phyloP scores from a whole-genome alignment of 2,329 filamentous ascomycete species.

The Aspergillus sclerotialis region DNA sequence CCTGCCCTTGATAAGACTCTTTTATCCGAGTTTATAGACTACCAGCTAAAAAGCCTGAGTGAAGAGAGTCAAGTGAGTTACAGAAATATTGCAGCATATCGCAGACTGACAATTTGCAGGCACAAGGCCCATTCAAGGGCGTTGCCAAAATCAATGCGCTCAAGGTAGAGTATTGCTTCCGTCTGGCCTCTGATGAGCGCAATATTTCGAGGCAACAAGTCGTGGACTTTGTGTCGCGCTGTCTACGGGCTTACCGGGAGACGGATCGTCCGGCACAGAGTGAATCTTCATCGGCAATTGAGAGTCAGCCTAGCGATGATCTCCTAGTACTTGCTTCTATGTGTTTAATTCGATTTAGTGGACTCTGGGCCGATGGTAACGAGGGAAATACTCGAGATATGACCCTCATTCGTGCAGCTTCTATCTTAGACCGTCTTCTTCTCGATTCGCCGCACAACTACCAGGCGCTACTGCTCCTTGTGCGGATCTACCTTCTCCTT shows the following conservation, averaged over 20 bases:
- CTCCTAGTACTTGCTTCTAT: constrained; percentile 38
- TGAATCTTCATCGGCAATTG: constrained; percentile 28
- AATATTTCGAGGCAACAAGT: constrained; percentile 18
- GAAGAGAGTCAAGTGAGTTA: too few relatives aligned
- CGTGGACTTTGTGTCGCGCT: constrained; percentile 33
- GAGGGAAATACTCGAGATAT: constrained; percentile 17
- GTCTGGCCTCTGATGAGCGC: constrained; percentile 24
- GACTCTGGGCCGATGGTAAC: constrained; percentile 10
- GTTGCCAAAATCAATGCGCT: constrained; percentile 35
- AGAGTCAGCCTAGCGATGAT: constrained; percentile 39
- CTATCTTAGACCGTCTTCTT: constrained; percentile 33
- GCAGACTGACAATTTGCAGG: too few relatives aligned
- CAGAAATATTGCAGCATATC: constrained; percentile 11
- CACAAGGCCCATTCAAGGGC: constrained; percentile 14
- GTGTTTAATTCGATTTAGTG: constrained; percentile 28
- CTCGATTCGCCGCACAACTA: constrained; percentile 42
- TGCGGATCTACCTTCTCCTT: constrained; percentile 37
- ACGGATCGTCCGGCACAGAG: constrained; percentile 14
- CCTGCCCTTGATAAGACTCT: constrained; percentile 19
- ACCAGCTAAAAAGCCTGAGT: constrained; percentile 18
- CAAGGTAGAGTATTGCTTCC: constrained; percentile 38
- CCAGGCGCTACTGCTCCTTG: constrained; percentile 36
- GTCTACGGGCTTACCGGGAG: constrained; percentile 27
- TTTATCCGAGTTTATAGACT: constrained; percentile 20
- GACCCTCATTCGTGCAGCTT: constrained; percentile 30